Conservation (phyloP, 2,329 filamentous ascomycete genomes). For the Paracamarosporium sp. region DNA sequence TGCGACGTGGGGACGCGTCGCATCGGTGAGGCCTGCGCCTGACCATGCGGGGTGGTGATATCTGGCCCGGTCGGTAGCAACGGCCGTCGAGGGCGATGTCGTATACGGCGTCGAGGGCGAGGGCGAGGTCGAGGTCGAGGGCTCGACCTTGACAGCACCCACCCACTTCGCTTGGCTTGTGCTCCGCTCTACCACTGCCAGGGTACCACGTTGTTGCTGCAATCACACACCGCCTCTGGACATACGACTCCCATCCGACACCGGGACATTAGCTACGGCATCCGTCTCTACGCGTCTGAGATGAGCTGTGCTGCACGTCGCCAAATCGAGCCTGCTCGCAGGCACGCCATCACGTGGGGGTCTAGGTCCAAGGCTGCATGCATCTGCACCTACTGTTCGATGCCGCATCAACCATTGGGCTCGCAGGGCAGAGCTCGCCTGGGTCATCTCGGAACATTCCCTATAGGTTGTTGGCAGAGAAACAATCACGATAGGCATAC, state of each 20-base stretch:
- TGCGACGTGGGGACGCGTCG: conserved; percentile 13
- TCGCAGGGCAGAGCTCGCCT: no score
- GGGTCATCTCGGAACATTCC: neutral
- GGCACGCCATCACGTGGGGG: conserved; percentile 7
- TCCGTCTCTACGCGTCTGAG: neutral
- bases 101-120: neutral
- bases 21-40: conserved; percentile 13
- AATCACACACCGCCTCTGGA: no score
- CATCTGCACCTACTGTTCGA: neutral
- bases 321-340: neutral
- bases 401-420: no score
- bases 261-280: neutral
- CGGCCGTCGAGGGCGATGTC: no score
- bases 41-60: conserved; percentile 22
- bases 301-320: neutral
- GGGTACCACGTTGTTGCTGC: neutral
- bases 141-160: no score
- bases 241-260: no score
- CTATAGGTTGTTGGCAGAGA: neutral
- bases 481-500: neutral
- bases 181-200: neutral
- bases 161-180: conserved; percentile 6
- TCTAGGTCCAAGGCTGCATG: neutral
- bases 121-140: neutral
- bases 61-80: neutral